Conservation (phyloP, 345 rosid genomes). For the Murraya paniculata region DNA sequence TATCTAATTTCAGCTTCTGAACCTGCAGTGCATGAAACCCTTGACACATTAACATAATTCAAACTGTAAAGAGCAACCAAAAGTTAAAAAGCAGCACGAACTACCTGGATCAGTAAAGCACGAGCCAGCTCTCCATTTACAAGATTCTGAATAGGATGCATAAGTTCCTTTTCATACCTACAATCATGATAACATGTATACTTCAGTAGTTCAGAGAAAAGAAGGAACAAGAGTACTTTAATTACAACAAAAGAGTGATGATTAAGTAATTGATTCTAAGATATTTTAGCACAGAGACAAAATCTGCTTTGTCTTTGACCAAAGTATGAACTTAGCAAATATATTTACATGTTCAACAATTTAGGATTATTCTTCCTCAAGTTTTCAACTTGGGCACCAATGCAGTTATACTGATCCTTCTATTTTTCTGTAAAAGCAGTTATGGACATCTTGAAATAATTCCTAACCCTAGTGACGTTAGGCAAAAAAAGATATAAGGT, state of each 20-base stretch:
- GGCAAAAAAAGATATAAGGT: not conserved
- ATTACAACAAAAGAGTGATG: not conserved
- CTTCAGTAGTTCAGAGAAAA: not conserved
- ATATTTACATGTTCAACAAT: not conserved
- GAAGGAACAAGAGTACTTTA: not conserved
- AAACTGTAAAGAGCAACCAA: slow-evolving; percentile 15
- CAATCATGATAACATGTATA: not conserved
- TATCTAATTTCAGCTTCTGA: slow-evolving; percentile 91
- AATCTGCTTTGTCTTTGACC: not conserved
- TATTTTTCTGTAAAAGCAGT: no score
- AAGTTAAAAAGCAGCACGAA: slow-evolving; percentile 3
- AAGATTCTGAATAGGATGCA: slow-evolving; percentile 87
- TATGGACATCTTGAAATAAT: not conserved
- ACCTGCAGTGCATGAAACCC: slow-evolving; percentile 54
- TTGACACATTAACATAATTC: slow-evolving; percentile 7
- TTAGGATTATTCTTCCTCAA: not conserved
- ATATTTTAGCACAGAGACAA: not conserved
- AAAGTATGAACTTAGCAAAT: not conserved
- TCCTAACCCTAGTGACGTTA: not conserved
- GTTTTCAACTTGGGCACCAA: not conserved
- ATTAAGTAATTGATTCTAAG: not conserved
- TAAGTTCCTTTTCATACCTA: slow-evolving; percentile 88
- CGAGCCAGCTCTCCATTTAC: slow-evolving; percentile 93
- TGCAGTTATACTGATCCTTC: not conserved
- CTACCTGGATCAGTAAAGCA: slow-evolving; percentile 92